These are phyloP conservation scores for Vinca minor DNA, from an alignment of 257 asterid genomes.

Conservation along the genomic window DNA sequence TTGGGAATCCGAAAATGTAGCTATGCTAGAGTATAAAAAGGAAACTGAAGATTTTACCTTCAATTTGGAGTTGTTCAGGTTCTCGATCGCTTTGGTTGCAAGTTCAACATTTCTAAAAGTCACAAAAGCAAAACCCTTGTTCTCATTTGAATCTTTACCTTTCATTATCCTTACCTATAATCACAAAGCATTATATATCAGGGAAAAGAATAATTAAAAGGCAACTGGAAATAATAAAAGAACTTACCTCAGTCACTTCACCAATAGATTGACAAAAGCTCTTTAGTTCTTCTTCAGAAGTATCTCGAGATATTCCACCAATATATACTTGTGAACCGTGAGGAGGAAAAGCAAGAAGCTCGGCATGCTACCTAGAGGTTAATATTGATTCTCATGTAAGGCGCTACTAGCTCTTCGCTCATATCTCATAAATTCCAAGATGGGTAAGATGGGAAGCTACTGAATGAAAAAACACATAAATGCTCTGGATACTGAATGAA, in stretches of 20 bases:
- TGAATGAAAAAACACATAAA: too few relatives aligned
- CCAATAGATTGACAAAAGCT: conserved; percentile 63
- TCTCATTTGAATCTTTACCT: conserved; percentile 68
- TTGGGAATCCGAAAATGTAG: too few relatives aligned
- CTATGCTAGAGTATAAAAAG: background rate
- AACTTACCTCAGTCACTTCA: conserved; percentile 68
- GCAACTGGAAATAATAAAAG: conserved; percentile 5
- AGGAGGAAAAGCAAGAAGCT: conserved; percentile 80
- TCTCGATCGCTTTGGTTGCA: conserved; percentile 75
- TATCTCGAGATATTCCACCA: conserved; percentile 60
- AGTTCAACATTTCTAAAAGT: conserved; percentile 65
- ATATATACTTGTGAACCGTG: conserved; percentile 89
- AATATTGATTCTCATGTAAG: too few relatives aligned
- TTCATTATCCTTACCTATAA: conserved; percentile 83
- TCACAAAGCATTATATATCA: conserved; percentile 8
- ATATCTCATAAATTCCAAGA: too few relatives aligned
- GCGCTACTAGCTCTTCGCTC: too few relatives aligned
- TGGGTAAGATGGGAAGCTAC: too few relatives aligned
- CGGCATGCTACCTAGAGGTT: conserved; percentile 45
- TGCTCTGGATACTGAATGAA: too few relatives aligned
- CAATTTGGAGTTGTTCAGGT: conserved; percentile 63
- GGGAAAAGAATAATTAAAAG: background rate
- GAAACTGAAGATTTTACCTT: conserved; percentile 37
- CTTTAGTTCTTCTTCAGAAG: conserved; percentile 62
- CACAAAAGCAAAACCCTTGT: conserved; percentile 86